Evolutionary conservation across 495 filamentous ascomycete species (phyloP), one percentile per base, ranked within the genome.

Genomic region (Beverwykella pulmonaria): DNA sequence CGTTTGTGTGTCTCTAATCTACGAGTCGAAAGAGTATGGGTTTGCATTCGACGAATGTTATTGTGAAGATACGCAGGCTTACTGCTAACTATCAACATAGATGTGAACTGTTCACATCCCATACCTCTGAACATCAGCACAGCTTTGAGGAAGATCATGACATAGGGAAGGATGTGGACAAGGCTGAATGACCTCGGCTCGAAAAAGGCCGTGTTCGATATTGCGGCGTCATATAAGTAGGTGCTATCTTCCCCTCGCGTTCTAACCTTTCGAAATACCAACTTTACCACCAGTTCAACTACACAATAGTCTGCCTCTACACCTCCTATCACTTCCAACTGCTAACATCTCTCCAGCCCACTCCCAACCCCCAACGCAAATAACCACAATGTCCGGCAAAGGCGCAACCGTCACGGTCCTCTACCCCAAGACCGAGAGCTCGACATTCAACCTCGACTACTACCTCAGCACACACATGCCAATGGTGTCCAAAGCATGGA

Each of bases 391-490:
- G 39, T 44, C 39, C 39, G 30, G 30, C 30, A 49, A 30, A 52
- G 63, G 27, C 47, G 61, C 59, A 27, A 54, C 52, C 9, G 52
- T 54, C 23, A 29, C 52, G 3, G 63, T 73, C 30, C 57, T 69
- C 25, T 73, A 73, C 47, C 71, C 71, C 1, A 46, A 59, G n/a
- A 58, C 49, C 41, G 68, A 63, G 15, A 67, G 39, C 36, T 59
- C 46, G 26, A 71, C 56, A 20, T 74, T 74, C 65, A 61, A 74
- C 65, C 47, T 74, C 41, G 58, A 69, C 26, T 74, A 74, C 66
- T 74, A 74, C 62, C 52, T 71, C 47, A 55, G 47, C n/a, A 74
- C 71, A 15, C 71, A 74, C 59, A 71, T 71, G 71, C 53, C 62
- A 6, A 32, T 74, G 14, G 71, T 69, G 0, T 36, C 22, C 10